phyloP scores from a whole-genome alignment of 2,329 filamentous ascomycete genomes.

The Apiospora marii region DNA sequence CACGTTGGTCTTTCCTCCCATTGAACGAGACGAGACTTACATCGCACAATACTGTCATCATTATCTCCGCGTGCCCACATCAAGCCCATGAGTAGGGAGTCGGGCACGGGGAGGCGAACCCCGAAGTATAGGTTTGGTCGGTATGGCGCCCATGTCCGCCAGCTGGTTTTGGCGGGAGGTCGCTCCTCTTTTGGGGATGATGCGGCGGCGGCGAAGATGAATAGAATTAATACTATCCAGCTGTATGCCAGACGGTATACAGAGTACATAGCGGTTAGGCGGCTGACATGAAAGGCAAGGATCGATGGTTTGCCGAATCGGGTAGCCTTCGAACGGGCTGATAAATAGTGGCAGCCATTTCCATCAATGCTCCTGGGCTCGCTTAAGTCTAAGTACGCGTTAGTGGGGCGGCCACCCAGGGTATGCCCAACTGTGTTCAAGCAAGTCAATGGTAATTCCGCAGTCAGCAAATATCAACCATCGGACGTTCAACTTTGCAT shows the following conservation, averaged over 20 bases:
- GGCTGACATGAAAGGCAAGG: not conserved
- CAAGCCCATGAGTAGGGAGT: constrained; percentile 76
- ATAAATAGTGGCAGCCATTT: not conserved
- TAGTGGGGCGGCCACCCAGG: not conserved
- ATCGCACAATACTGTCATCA: constrained; percentile 76
- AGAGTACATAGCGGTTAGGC: not conserved
- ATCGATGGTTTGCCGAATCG: not conserved
- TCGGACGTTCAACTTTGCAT: not conserved
- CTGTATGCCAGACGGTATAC: not conserved
- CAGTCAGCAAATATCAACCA: not conserved
- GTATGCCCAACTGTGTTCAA: not conserved
- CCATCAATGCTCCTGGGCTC: not conserved
- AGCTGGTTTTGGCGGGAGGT: constrained; percentile 73
- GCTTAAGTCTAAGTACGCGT: not conserved
- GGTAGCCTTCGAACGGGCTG: not conserved
- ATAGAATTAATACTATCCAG: not conserved
- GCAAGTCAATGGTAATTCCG: not conserved
- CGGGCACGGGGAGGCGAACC: constrained; percentile 80
- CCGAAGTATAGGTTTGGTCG: constrained; percentile 95
- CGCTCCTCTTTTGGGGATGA: not conserved
- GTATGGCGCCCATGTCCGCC: constrained; percentile 94
- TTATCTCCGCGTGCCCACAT: constrained; percentile 90
- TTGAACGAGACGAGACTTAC: constrained; percentile 56
- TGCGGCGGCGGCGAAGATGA: not conserved
- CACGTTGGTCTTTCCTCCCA: not conserved